Conservation (phyloP, 495 filamentous ascomycete species). For the Xylaria acuta region DNA sequence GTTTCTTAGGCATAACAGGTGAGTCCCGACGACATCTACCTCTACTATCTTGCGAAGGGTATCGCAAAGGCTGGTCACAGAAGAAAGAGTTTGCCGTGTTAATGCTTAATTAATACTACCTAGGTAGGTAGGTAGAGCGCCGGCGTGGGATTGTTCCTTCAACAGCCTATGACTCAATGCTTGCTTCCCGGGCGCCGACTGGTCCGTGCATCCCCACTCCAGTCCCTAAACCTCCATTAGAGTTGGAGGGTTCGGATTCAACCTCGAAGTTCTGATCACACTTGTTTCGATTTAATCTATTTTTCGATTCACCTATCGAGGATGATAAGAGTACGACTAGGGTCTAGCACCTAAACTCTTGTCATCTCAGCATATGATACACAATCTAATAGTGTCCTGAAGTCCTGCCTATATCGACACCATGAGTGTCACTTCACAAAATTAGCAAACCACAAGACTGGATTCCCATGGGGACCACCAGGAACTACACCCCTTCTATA, state of each 20-base stretch:
- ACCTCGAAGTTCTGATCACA: background rate
- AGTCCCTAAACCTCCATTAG: background rate
- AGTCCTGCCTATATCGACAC: background rate
- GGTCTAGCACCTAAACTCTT: background rate
- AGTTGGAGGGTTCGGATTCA: background rate
- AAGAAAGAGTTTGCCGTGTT: background rate
- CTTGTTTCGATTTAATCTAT: background rate
- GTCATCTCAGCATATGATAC: background rate
- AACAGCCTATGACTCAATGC: background rate
- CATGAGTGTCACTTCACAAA: background rate
- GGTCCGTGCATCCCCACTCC: slow-evolving; percentile 1
- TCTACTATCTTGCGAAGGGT: slow-evolving; percentile 28
- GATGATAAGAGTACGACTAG: background rate
- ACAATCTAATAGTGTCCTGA: background rate
- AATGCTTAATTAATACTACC: background rate
- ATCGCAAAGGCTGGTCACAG: background rate
- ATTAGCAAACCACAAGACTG: background rate
- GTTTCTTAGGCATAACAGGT: slow-evolving; percentile 62
- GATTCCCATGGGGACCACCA: background rate
- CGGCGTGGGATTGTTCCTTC: background rate
- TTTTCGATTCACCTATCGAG: background rate
- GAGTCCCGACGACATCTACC: slow-evolving; percentile 24
- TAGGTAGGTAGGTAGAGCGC: no score
- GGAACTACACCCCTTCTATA: background rate
- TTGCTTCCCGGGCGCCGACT: slow-evolving; percentile 21